Evolutionary conservation across 2,329 filamentous ascomycete genomes (phyloP), one percentile per base, ranked within the genome.

Genomic region (Albophoma yamanashiensis): DNA sequence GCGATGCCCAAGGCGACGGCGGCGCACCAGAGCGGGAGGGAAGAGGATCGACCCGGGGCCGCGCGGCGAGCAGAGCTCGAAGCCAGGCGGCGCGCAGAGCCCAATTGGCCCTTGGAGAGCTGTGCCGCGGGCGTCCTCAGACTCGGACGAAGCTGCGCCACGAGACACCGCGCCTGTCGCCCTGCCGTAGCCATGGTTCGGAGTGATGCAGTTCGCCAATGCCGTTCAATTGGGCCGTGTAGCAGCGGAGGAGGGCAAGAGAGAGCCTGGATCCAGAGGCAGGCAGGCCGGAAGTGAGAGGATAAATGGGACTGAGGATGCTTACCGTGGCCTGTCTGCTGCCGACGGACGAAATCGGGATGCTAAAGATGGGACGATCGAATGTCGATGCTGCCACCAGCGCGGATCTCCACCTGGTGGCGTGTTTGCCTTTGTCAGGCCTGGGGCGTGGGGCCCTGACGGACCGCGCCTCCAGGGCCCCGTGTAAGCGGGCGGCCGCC

Each of bases 1-100:
- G 80, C 75, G 64, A 84, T 76, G 61, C 80, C 78, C 58, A 85
- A 66, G 61, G 80, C 78, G 57, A 72, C 70, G 43, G 73, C 75
- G 56, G 72, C 71, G 65, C 74, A 65, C 65, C 69, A 70, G 58
- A 73, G 36, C 27, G 66, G 57, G 31, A 64, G 60, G 56, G 64
- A 61, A 17, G 62, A 63, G 25, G 63, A 60, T 27, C 66, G 62
- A 56, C 63, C 56, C 58, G 62, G 50, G 42, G 64, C 56, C 61
- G 61, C 61, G 39, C 63, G 62, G 55, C 60, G 52, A 47, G 64
- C 60, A 39, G 69, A 67, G 57, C 58, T 67, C 42, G 70, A 70
- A 58, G 65, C 63, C 60, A 66, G 66, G 61, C 65, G 66, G 62
- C 66, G 65, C 43, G 62, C 61, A 36, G 62, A 59, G 60, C 61